phyloP scores from a whole-genome alignment of 306 rosid genomes.

The Luffa aegyptiaca region DNA sequence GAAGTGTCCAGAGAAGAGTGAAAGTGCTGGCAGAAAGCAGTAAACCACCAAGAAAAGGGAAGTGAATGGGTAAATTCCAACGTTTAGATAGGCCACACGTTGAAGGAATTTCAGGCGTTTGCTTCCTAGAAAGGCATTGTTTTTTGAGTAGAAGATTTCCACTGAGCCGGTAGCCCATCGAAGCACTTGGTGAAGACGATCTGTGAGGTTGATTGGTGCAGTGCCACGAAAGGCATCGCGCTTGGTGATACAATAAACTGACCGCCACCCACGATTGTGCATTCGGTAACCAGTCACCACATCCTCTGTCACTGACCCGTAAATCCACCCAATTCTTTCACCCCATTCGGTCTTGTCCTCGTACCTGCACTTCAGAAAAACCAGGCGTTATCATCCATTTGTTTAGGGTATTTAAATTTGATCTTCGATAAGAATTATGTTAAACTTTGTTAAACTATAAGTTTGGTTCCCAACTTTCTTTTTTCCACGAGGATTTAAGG shows the following conservation, averaged over 20 bases:
- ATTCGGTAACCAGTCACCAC: constrained; percentile 83
- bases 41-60: constrained; percentile 53
- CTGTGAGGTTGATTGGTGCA: constrained; percentile 79
- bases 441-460: not conserved
- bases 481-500: too few species aligned
- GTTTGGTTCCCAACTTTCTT: too few species aligned
- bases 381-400: not conserved
- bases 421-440: not conserved
- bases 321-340: constrained; percentile 75
- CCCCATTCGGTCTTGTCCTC: constrained; percentile 94
- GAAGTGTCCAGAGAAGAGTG: constrained; percentile 62
- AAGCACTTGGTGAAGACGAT: constrained; percentile 72
- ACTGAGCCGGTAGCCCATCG: constrained; percentile 91
- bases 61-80: constrained; percentile 76
- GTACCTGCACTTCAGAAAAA: constrained; percentile 30
- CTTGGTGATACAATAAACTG: constrained; percentile 69
- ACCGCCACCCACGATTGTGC: constrained; percentile 94
- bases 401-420: not conserved
- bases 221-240: constrained; percentile 78
- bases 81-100: constrained; percentile 65
- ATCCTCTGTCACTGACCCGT: constrained; percentile 82
- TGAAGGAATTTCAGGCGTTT: constrained; percentile 76
- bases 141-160: constrained; percentile 72
- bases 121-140: constrained; percentile 62
- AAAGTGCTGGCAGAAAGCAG: constrained; percentile 70